Base-by-base conservation (phyloP, 1,284 basidiomycete species). In the Filobasidium uniguttulatum region DNA sequence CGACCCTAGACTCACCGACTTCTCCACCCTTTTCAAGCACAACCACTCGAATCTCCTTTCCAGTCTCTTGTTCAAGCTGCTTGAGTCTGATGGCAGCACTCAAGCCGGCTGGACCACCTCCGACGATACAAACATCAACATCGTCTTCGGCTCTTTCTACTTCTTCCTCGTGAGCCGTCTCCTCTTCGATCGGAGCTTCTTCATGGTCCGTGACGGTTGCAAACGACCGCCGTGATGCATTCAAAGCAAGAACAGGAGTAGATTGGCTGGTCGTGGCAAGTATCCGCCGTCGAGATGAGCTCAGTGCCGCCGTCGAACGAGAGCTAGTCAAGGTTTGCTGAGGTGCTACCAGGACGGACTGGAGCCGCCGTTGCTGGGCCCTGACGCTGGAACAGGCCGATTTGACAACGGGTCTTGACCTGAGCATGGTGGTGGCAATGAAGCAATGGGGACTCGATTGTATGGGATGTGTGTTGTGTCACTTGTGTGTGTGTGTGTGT, bases 101-200 rank as follows among this genome's bases (percentile, higher is more conserved):
- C 53, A 98, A 77, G 29, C 94, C 93, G 0, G 93, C 90, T 2
- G 93, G 93, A 1, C 93, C 94, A 14, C 79, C 91, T 22, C 93
- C 93, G 56, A 97, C 90, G 61, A 98, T 96, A 67, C 90, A 90
- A 30, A 97, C 90, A 61, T 98, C 93, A 44, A 89, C 89, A 56
- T 91, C 81, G 62, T 93, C 89, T 49, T 81, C 77, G 22, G 79
- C 78, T 10, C 89, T 77, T 58, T 91, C 84, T 25, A 88, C 74
- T 19, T 52, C 50, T 31, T 52, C 50, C 25, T 52, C 50, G n/a
- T 38, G 22, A n/a, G 47, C 50, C 19, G 36, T 38, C 25, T 45
- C 40, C 46, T 17, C 46, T 31, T 12, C 45, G 38, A 10, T 31
- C 14, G n/a, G 37, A 3, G 38, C 35, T 35, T 2, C 50, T 31